Percentiles rank a stretch among this genome's conserved stretches.
phyloP scores from a whole-genome alignment of 331 rosid species.

The Rosa hybrid region DNA sequence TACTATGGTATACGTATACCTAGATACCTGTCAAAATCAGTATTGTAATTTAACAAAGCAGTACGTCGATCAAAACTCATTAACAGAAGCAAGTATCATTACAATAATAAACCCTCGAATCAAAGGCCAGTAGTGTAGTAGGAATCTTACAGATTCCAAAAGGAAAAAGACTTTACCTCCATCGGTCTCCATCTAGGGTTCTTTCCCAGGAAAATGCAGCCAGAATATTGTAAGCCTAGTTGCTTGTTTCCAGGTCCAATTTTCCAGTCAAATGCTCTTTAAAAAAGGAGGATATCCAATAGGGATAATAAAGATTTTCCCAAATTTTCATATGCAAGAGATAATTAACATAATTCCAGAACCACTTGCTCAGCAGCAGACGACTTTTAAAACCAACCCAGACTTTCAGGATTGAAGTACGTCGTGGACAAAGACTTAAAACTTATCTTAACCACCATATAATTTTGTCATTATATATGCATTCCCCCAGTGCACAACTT shows the following conservation, averaged over 20 bases:
- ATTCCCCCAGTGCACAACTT: not conserved
- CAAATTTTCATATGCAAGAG: not conserved
- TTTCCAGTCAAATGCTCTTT: not conserved
- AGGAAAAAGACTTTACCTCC: not conserved
- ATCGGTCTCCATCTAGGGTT: conserved; percentile 2
- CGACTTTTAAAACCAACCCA: not conserved
- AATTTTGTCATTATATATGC: not conserved
- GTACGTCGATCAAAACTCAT: too few relatives aligned
- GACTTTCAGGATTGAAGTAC: not conserved
- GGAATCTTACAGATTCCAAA: not conserved
- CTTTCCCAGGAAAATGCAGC: not conserved
- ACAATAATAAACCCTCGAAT: not conserved
- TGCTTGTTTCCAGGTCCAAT: not conserved
- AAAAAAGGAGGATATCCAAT: not conserved
- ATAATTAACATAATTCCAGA: not conserved
- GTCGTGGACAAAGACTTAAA: not conserved
- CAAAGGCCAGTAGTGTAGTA: not conserved
- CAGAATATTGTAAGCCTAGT: not conserved
- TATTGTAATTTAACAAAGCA: too few relatives aligned
- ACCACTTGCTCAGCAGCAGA: not conserved
- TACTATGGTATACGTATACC: not conserved
- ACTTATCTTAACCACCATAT: not conserved
- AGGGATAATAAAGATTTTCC: not conserved
- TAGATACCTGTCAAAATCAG: too few relatives aligned
- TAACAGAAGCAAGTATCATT: too few relatives aligned